phyloP scores from a whole-genome alignment of 164 flowering plant genomes.

The Platanus orientalis region DNA sequence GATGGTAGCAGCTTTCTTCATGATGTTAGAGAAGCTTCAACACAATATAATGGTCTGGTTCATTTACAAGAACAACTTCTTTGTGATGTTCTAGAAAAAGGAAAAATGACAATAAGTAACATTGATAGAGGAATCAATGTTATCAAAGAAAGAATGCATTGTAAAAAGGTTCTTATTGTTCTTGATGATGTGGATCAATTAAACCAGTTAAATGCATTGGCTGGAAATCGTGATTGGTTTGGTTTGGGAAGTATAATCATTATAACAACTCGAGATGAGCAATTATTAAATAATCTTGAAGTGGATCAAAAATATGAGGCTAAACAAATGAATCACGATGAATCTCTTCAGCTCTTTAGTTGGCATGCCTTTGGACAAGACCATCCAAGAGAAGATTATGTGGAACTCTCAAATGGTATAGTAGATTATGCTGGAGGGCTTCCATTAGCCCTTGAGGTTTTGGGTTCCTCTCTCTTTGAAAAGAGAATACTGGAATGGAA shows the following conservation, averaged over 20 bases:
- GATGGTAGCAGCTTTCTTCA: constrained; percentile 8
- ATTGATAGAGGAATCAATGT: constrained; percentile 1
- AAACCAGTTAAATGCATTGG: neutral
- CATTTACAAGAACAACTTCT: constrained; percentile 7
- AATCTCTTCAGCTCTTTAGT: no score
- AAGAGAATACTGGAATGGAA: no score
- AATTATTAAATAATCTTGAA: no score
- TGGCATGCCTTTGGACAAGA: no score
- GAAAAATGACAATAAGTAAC: neutral
- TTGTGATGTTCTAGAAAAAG: neutral
- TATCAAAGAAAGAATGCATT: neutral
- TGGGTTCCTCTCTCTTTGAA: no score
- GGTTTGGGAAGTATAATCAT: no score
- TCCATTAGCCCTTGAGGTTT: neutral
- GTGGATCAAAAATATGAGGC: no score
- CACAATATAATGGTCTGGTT: neutral
- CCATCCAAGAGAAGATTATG: no score
- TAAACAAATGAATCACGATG: no score
- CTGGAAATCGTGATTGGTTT: neutral
- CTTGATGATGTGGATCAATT: constrained; percentile 4
- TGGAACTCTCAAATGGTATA: no score
- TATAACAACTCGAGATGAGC: no score
- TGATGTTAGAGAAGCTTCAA: constrained; percentile 6
- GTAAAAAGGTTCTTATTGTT: neutral
- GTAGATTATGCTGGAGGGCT: neutral